A percentile compares a stretch with the other conserved stretches of the same genome.
phyloP scores from a whole-genome alignment of 179 eudicot species.

The Pouteria campechiana region DNA sequence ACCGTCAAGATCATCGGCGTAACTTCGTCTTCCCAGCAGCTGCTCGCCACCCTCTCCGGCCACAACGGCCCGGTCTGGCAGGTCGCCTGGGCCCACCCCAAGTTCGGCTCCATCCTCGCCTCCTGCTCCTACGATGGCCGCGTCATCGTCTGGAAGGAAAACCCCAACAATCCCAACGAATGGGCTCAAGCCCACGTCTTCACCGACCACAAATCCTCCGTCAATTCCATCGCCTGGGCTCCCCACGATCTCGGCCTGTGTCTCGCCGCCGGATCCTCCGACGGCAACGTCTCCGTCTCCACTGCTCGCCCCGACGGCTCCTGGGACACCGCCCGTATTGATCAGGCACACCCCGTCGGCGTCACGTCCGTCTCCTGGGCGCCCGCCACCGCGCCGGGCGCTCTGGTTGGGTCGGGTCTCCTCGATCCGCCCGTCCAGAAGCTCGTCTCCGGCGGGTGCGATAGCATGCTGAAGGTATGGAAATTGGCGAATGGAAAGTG shows the following conservation, averaged over 20 bases:
- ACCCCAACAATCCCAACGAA: constrained; percentile 49
- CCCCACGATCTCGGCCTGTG: constrained; percentile 81
- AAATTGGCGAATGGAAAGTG: constrained; percentile 58
- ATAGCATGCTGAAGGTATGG: constrained; percentile 73
- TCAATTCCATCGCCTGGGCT: constrained; percentile 76
- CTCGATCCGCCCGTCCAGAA: constrained; percentile 54
- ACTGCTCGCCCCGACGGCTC: constrained; percentile 61
- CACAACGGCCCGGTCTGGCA: constrained; percentile 86
- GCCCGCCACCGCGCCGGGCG: constrained; percentile 64
- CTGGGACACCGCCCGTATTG: constrained; percentile 68
- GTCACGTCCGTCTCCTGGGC: constrained; percentile 88
- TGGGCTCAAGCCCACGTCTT: constrained; percentile 62
- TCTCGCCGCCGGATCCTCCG: constrained; percentile 81
- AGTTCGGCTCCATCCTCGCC: constrained; percentile 59
- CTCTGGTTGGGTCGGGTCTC: constrained; percentile 50
- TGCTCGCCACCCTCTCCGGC: constrained; percentile 57
- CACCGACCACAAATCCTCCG: constrained; percentile 69
- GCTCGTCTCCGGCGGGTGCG: constrained; percentile 83
- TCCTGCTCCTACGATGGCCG: constrained; percentile 74
- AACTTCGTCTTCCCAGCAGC: constrained; percentile 38
- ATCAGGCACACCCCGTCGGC: constrained; percentile 78
- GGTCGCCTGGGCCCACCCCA: constrained; percentile 78
- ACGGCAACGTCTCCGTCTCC: constrained; percentile 64
- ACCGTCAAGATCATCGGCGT: constrained; percentile 60
- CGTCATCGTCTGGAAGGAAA: constrained; percentile 87